Evolutionary conservation across 2,329 filamentous ascomycete species (phyloP), one percentile per base, ranked within the genome.

Genomic region (Drechslerella stenobrocha): DNA sequence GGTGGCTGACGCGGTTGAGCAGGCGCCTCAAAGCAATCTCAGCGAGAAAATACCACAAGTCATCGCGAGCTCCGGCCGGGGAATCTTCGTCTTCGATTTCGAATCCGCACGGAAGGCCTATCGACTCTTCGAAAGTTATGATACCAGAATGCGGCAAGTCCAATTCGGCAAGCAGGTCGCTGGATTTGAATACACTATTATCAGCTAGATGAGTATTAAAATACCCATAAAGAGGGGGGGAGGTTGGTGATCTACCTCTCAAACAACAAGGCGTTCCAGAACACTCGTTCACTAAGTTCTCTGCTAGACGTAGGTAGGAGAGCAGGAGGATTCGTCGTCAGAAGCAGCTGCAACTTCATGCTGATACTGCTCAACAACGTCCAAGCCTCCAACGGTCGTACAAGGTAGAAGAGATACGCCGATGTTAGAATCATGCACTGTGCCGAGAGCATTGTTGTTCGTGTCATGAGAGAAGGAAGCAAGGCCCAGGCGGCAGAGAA

Each of bases 11-110:
- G 63, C 87, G 82, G 75, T 90, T 90, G 71, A 92, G 81, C 2
- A 93, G 81, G 58, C 89, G 81, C 45, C 88, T 83, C 9, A 93
- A 79, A 2, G 88, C 88, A 70, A 93, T 91, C 73, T 92, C 88
- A 34, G 89, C 88, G 26, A 92, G 78, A 72, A 92, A 92, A 74
- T 93, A 93, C 88, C 89, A 92, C 11, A 92, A 79, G 64, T 92
- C 88, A 72, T 92, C 89, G 48, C 84, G 82, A 9, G 87, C 87
- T 5, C 84, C 83, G 4, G 82, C 79, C 70, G 83, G 82, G 5
- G 80, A 79, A 70, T 86, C 83, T 57, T 86, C 84, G n/a, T 85
- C 84, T 65, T 82, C 77, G 59, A 81, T 81, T 73, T 88, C 87
- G 70, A 92, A 93, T 0, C 87, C 87, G 2, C 87, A 86, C 0